Percentiles rank a stretch among this genome's conserved stretches.
These are phyloP conservation scores for Russula sp. DNA, from an alignment of 768 basidiomycete species.

Conservation along the genomic window DNA sequence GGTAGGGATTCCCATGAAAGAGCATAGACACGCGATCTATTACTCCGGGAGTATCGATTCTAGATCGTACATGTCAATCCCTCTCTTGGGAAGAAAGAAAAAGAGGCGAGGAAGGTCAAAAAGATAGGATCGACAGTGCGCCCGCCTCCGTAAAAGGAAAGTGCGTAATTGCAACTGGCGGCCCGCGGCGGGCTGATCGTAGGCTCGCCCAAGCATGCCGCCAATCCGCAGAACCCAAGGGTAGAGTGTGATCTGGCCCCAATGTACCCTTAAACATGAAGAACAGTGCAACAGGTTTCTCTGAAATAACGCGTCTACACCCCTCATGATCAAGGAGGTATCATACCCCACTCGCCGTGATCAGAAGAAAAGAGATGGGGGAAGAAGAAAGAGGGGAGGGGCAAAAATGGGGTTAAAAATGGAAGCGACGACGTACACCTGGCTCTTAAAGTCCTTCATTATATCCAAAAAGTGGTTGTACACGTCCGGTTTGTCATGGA, in stretches of 20 bases:
- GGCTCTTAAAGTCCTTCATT: conserved; percentile 99
- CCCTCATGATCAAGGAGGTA: neutral
- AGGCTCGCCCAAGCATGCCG: neutral
- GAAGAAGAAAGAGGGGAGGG: neutral
- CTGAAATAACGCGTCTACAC: neutral
- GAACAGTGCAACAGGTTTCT: neutral
- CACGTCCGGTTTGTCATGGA: conserved; percentile 83
- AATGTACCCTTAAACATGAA: neutral
- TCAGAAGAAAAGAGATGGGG: neutral
- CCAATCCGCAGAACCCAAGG: neutral
- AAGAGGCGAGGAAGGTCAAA: conserved; percentile 15
- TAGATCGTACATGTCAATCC: conserved; percentile 29
- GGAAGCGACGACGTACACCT: conserved; percentile 51
- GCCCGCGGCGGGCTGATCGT: neutral
- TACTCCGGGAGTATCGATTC: conserved; percentile 96
- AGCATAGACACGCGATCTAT: conserved; percentile 91
- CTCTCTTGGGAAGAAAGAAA: conserved; percentile 18
- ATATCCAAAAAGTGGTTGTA: conserved; percentile 94
- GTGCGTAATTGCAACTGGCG: neutral
- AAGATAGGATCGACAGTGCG: neutral
- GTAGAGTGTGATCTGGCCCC: neutral
- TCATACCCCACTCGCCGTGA: neutral
- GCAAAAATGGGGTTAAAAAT: neutral
- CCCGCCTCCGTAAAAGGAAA: conserved; percentile 9
- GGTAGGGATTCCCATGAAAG: conserved; percentile 81